Evolutionary conservation across 768 basidiomycete species (phyloP), one percentile per base, ranked within the genome.

Genomic region (Leccinum rimulosum): DNA sequence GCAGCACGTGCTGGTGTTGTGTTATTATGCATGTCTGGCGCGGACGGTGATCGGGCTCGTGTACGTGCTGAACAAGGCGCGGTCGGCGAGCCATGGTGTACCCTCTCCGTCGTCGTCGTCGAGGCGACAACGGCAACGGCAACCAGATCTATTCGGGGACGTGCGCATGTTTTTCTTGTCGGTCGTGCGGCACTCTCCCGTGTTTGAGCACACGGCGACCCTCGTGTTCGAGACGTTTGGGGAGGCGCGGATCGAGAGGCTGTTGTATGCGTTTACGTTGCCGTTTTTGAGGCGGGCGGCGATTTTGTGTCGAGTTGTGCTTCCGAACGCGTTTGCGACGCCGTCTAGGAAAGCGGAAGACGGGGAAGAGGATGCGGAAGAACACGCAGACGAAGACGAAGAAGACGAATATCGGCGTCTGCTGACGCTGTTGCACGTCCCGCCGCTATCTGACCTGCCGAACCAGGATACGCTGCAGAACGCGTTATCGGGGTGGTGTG

Each of bases 151-250:
- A 22, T 96, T 98, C 68, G 89, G 91, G 6, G 88, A 91, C 62
- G 82, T 95, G 17, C 84, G 88, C 15, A 89, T 91, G 83, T 93
- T 94, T 72, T 92, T 92, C 77, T 90, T 91, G 82, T 93, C 89
- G 1, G 89, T 93, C 50, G 90, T 93, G 25, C 87, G 93, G 3
- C 93, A 95, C 68, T 94, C 91, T 0, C 90, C 90, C 0, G 83
- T 91, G 35, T 89, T 94, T 64, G 91, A 94, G 61, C 91, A 91
- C 65, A 91, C 87, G 0, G 88, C 91, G 4, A 90, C 87, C 27
- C 75, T 90, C 50, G 87, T 87, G 1, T 87, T 95, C 55, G 85
- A 88, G 47, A 83, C 86, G 3, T 88, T 93, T 62, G 89, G 93
- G 54, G 91, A 93, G 67, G 87, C 86, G 4, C 80, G 88, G 38